These are phyloP conservation scores for Medicago lupulina DNA, from an alignment of 306 rosid species.

Conservation along the genomic window DNA sequence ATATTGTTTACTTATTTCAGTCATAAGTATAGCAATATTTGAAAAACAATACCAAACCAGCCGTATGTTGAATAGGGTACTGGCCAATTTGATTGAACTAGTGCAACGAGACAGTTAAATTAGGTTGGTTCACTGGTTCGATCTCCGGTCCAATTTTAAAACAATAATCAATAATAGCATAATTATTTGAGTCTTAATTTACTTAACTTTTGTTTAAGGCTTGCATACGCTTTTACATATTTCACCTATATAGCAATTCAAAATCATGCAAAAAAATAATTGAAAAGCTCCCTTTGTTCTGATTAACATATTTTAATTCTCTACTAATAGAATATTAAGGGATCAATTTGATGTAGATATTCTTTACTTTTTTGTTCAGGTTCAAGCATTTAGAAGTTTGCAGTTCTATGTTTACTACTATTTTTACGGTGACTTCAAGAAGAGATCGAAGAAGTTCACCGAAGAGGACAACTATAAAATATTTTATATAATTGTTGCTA, in stretches of 20 bases:
- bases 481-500: slow-evolving; percentile 66
- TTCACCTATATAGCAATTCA: too few species aligned
- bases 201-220: too few species aligned
- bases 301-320: too few species aligned
- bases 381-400: slow-evolving; percentile 78
- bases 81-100: neutral
- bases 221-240: neutral
- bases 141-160: neutral
- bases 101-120: neutral
- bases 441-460: slow-evolving; percentile 61
- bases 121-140: neutral
- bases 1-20: neutral
- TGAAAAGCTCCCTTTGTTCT: too few species aligned
- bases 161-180: too few species aligned
- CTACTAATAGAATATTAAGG: too few species aligned
- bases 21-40: neutral
- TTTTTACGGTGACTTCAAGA: slow-evolving; percentile 65
- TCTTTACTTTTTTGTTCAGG: slow-evolving; percentile 49
- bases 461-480: slow-evolving; percentile 48
- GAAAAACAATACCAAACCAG: neutral
- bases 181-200: too few species aligned
- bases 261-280: too few species aligned
- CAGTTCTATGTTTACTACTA: slow-evolving; percentile 81
- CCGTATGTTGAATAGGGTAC: neutral
- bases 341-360: too few species aligned